These are phyloP conservation scores for Centaurea solstitialis DNA, from an alignment of 129 eudicot genomes.

Conservation along the genomic window DNA sequence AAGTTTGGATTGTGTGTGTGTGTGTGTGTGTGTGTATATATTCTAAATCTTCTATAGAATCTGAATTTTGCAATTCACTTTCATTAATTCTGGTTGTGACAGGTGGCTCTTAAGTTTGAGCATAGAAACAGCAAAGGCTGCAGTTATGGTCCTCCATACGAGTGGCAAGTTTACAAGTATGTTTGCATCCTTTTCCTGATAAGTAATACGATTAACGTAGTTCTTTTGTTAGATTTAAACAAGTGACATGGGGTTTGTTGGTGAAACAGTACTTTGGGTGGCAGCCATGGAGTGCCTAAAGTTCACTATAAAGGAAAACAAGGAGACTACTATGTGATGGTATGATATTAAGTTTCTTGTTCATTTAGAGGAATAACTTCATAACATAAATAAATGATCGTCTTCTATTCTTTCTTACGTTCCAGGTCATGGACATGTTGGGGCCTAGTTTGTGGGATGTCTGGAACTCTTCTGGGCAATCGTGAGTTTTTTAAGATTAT, in stretches of 20 bases:
- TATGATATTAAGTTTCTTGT: slow-evolving; percentile 34
- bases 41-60: neutral
- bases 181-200: slow-evolving; percentile 16
- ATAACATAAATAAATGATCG: neutral
- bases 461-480: slow-evolving; percentile 80
- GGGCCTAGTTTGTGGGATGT: slow-evolving; percentile 96
- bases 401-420: neutral
- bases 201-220: neutral
- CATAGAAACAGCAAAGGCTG: slow-evolving; percentile 82
- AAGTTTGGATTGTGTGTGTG: neutral
- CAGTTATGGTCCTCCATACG: slow-evolving; percentile 80
- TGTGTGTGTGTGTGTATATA: neutral
- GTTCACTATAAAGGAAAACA: slow-evolving; percentile 84
- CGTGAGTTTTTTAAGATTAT: slow-evolving; percentile 48
- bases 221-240: neutral
- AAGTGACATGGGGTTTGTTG: neutral
- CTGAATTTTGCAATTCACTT: neutral
- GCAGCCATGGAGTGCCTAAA: slow-evolving; percentile 90
- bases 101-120: slow-evolving; percentile 85
- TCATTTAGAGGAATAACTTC: neutral
- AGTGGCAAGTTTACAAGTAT: slow-evolving; percentile 96
- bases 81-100: slow-evolving; percentile 17
- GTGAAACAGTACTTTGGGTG: slow-evolving; percentile 71
- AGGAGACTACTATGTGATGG: slow-evolving; percentile 92
- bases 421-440: slow-evolving; percentile 86